Percentiles rank a stretch among this genome's conserved stretches.
Evolutionary conservation across 1,284 basidiomycete species (phyloP).

Genomic region (Trametes sp.): DNA sequence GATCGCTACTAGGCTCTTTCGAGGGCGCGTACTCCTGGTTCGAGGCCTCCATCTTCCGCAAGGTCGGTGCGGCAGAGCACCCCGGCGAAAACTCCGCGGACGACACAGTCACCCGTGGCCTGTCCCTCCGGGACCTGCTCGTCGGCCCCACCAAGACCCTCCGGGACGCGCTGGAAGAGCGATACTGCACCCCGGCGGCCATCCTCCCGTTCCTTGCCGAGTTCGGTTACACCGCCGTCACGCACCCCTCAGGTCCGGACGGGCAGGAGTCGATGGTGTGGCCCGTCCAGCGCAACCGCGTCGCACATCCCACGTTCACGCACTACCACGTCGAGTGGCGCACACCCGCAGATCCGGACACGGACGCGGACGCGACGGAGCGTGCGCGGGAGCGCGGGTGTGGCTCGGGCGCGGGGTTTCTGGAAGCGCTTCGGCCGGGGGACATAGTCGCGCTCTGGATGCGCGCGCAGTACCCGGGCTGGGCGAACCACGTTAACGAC

Average conservation of each 20-base stretch:
- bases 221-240: background rate
- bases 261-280: background rate
- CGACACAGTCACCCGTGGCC: too few species aligned
- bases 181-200: background rate
- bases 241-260: background rate
- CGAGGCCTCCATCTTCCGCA: background rate
- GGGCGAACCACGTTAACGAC: slow-evolving; percentile 11
- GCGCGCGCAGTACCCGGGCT: slow-evolving; percentile 20
- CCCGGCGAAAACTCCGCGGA: too few species aligned
- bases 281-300: slow-evolving; percentile 21
- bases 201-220: background rate
- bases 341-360: background rate
- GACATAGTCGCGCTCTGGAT: slow-evolving; percentile 23
- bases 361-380: background rate
- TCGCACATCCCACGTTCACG: background rate
- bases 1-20: background rate
- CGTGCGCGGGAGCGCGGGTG: background rate
- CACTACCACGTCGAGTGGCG: slow-evolving; percentile 16
- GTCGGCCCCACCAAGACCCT: too few species aligned
- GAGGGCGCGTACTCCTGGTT: background rate
- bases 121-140: too few species aligned
- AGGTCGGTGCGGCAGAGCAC: too few species aligned
- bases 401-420: slow-evolving; percentile 16
- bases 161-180: too few species aligned
- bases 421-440: slow-evolving; percentile 17